phyloP scores from a whole-genome alignment of 495 filamentous ascomycete genomes.

The Tuber calosporum region DNA sequence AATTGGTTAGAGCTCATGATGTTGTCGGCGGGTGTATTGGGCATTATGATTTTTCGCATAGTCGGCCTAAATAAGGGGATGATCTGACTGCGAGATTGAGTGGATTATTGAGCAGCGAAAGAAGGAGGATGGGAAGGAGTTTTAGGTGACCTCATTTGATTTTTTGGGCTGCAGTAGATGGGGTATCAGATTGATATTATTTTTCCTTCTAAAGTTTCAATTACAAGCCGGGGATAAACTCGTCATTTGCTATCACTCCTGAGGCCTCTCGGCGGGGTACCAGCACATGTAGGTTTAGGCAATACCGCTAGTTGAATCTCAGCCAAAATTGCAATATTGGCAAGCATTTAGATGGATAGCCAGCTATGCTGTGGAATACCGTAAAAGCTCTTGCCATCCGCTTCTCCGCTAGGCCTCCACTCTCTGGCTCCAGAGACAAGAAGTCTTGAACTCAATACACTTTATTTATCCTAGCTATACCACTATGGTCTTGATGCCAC shows the following conservation, averaged over 20 bases:
- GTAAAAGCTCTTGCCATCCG: too few relatives aligned
- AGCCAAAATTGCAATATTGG: too few relatives aligned
- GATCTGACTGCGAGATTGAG: background rate
- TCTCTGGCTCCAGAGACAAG: too few relatives aligned
- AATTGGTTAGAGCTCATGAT: background rate
- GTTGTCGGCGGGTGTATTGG: background rate
- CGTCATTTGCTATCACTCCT: background rate
- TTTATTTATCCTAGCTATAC: too few relatives aligned
- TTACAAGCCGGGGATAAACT: background rate
- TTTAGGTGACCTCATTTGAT: background rate
- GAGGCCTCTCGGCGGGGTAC: background rate
- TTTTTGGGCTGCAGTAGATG: background rate
- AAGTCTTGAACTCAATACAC: too few relatives aligned
- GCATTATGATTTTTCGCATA: background rate
- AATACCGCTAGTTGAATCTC: too few relatives aligned
- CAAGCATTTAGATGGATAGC: too few relatives aligned
- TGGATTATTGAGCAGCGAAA: background rate
- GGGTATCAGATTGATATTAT: background rate
- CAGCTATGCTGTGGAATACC: too few relatives aligned
- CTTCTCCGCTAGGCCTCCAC: too few relatives aligned
- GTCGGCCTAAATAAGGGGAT: background rate
- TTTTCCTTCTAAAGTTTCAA: background rate
- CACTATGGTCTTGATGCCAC: too few relatives aligned
- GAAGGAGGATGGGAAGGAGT: background rate
- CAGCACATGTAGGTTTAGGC: too few relatives aligned